These are phyloP conservation scores for Metroxylon sagu DNA, from an alignment of 176 grass and related monocot species.

Conservation along the genomic window DNA sequence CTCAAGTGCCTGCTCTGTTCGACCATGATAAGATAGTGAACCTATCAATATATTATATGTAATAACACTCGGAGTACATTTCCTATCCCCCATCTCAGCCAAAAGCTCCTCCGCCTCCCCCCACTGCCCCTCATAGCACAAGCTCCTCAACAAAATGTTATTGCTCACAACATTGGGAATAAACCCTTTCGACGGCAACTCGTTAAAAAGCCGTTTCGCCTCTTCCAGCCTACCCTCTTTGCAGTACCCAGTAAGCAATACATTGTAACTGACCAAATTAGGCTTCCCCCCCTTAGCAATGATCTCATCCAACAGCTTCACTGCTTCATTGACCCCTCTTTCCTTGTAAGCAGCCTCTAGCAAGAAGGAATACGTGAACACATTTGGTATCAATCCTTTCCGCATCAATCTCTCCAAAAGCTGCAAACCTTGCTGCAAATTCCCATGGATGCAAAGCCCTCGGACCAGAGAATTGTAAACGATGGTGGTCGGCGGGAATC, in stretches of 20 bases:
- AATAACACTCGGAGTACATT: constrained; percentile 6
- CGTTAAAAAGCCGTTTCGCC: constrained; percentile 9
- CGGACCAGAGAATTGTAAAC: constrained; percentile 23
- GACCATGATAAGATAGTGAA: constrained; percentile 13
- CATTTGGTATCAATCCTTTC: constrained; percentile 13
- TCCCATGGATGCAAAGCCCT: constrained; percentile 20
- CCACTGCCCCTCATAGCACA: constrained; percentile 18
- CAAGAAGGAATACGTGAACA: constrained; percentile 21
- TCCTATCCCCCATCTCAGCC: constrained; percentile 13
- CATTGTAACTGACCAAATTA: constrained; percentile 27
- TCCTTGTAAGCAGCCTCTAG: constrained; percentile 23
- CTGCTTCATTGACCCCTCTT: constrained; percentile 18
- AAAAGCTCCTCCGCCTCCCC: constrained; percentile 20
- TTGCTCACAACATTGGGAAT: constrained; percentile 25
- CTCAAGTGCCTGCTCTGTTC: constrained; percentile 18
- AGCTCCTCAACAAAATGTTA: constrained; percentile 21
- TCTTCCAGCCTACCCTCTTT: constrained; percentile 27
- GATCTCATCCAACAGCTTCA: constrained; percentile 16
- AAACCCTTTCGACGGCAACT: constrained; percentile 13
- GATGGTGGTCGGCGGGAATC: constrained; percentile 15
- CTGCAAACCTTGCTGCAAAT: constrained; percentile 23
- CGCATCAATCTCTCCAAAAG: constrained; percentile 22
- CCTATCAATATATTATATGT: constrained; percentile 25
- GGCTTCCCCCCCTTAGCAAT: constrained; percentile 15
- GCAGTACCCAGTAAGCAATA: constrained; percentile 24